Base-by-base conservation (phyloP, 768 basidiomycete species). In the Zangia roseola region DNA sequence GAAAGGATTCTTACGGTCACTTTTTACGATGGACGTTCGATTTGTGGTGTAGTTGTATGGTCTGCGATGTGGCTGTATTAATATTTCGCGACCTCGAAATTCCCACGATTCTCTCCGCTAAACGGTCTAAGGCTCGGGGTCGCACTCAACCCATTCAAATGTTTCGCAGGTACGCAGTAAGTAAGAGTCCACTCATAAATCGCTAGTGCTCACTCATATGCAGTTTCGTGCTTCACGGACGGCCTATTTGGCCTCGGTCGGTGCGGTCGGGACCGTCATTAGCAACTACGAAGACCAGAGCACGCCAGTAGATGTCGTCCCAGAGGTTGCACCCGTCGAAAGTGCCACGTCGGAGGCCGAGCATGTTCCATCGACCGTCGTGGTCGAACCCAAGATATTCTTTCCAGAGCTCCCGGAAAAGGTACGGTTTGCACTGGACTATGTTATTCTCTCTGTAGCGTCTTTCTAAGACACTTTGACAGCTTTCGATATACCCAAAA, bases 401-500 rank as follows among this genome's bases (percentile, higher is more conserved):
- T 41, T 63, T 42, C 26, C 51, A 46, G 44, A 56, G 40, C 54
- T 64, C 9, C 58, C 63, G 6, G 63, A 63, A 46, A 64, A 65
- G 54, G 63, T 65, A n/a, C n/a, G n/a, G n/a, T n/a, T n/a, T n/a
- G n/a, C n/a, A n/a, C n/a, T n/a, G 36, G 10, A 16, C 44, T 13
- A 2, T 25, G 9, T 34, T 23, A 25, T 25, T 28, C 3, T 19
- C 31, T 14, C 24, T 20, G 10, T 28, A 5, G 28, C 28, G 12
- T 28, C 28, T 28, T 28, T 28, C 28, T 28, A 12, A 28, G 12
- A 28, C n/a, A n/a, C 10, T 31, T 9, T 23, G 9, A n/a, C 10
- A 97, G 94, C 81, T 88, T 43, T 81, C 92, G 23, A 90, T 97
- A 71, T 97, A 97, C 73, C 79, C 89, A 2, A 58, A 66, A 6